A percentile compares a stretch with the other conserved stretches of the same genome.
Conservation (phyloP, 1,139 yeast genomes). For the Pichia sp. region DNA sequence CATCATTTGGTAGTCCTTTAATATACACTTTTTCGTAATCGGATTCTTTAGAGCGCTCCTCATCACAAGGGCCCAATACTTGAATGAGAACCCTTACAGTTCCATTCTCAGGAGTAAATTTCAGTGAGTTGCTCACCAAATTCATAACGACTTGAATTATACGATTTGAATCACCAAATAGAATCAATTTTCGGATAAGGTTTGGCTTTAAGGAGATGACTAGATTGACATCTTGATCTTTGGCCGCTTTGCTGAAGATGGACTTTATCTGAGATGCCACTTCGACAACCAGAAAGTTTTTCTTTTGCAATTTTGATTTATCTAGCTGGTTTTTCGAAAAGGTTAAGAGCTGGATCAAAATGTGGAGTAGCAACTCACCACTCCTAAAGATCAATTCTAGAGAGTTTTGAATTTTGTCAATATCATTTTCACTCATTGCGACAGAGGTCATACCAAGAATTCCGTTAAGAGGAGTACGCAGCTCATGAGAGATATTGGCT, state of each 20-base stretch:
- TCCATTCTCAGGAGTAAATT: conserved; percentile 87
- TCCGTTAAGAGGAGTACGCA: conserved; percentile 93
- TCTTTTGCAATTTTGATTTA: conserved; percentile 75
- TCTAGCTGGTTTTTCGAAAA: conserved; percentile 88
- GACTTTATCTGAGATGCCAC: conserved; percentile 81
- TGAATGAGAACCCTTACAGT: conserved; percentile 63
- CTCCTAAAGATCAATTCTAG: conserved; percentile 77
- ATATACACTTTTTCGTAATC: conserved; percentile 38
- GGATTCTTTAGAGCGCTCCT: conserved; percentile 35
- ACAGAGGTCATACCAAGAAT: conserved; percentile 94
- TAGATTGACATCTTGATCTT: conserved; percentile 66
- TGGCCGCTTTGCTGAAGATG: conserved; percentile 80
- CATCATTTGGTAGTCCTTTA: conserved; percentile 21
- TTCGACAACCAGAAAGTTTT: conserved; percentile 63
- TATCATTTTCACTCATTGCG: conserved; percentile 79
- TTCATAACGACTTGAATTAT: conserved; percentile 86
- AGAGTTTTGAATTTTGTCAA: conserved; percentile 57
- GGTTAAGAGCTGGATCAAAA: conserved; percentile 81
- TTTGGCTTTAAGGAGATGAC: conserved; percentile 58
- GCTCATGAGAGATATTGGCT: conserved; percentile 93
- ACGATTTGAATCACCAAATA: conserved; percentile 82
- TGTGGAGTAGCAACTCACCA: conserved; percentile 81
- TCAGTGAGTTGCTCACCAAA: conserved; percentile 77
- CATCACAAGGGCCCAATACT: conserved; percentile 70
- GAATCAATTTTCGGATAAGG: conserved; percentile 52